Evolutionary conservation across 139 green algal genomes (phyloP), one percentile per base, ranked within the genome.

Genomic region (Dunaliella primolecta): DNA sequence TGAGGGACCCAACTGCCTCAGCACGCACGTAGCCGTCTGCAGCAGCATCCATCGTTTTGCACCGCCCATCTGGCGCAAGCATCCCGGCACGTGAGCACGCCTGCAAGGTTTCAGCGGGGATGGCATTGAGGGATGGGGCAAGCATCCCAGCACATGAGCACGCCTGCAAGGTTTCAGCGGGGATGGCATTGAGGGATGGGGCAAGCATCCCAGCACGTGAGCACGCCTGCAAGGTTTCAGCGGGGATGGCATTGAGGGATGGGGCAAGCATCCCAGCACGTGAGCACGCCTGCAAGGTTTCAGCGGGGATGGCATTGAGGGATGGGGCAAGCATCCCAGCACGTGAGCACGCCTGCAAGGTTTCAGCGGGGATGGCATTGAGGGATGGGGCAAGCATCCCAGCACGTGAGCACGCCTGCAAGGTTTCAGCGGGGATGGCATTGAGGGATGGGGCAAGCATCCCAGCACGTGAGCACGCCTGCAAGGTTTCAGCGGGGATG

Each of bases 1-100:
- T 77, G 30, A 91, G 30, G 0, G 57, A 72, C 37, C 85, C 87
- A 1, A 85, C 84, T 25, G 37, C 91, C 86, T 98, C 95, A n/a
- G 91, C 93, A 3, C 94, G 90, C 27, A 94, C 95, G 72, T 97
- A 97, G n/a, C 95, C 95, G 81, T 98, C 95, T 20, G 95, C 95
- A 2, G 87, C 77, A 0, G 91, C 95, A 81, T 98, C 95, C 35
- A 98, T 87, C 0, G 95, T 96, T 89, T 97, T 98, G 89, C 94
- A 98, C 55, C 95, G 90, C 31, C 96, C 96, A 24, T 96, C 95
- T 0, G 81, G 34, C 0, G 92, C 87, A n/a, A 98, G 88, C 93
- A 98, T 98, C 84, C 94, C 86, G 31, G 94, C 90, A 55, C 85
- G 86, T 64, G 86, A 81, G 75, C 83, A 91, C 0, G 86, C 86